Evolutionary conservation across 2,329 filamentous ascomycete genomes (phyloP), one percentile per base, ranked within the genome.

Genomic region (Clonostachys chloroleuca): DNA sequence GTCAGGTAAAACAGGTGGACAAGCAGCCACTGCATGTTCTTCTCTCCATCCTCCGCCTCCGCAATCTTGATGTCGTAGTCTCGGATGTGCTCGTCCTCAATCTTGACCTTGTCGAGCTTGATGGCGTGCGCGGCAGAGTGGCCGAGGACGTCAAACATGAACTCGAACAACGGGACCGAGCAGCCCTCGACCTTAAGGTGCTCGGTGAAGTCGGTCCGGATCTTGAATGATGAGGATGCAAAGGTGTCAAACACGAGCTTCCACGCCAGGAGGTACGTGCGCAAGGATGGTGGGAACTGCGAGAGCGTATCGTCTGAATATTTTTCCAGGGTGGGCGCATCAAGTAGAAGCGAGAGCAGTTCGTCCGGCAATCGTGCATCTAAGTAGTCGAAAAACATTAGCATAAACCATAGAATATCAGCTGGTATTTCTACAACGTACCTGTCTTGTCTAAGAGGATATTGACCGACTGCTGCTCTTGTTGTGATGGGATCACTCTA

Each of bases 251-350:
- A 97, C 1, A 96, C 77, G 2, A 97, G 74, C 52, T 89, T 81
- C 94, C 94, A 99, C 12, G 89, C 87, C 30, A 96, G 73, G 4
- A 99, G 75, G 59, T 96, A 99, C 10, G 85, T 83, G 45, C 90
- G 82, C 43, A 96, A 73, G 0, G 79, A 61, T 1, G 81, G 70
- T 12, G 90, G 90, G 56, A 92, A 87, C 14, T 80, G 73, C 6
- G 83, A 76, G 18, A 91, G 81, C 35, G 78, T 72, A 9, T 85
- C 78, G 42, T 87, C 82, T 0, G 78, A 74, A 42, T 90, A 80
- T 12, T 75, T 74, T n/a, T 86, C 79, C 4, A 88, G 72, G 0
- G 83, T 84, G 1, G 92, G 89, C 1, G 87, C 77, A 51, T 95
- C 87, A 0, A 95, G 76, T 13, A 97, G 75, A 2, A 97, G 74